These are phyloP conservation scores for Astragalus glycyphyllos DNA, from an alignment of 306 rosid genomes.

Conservation along the genomic window DNA sequence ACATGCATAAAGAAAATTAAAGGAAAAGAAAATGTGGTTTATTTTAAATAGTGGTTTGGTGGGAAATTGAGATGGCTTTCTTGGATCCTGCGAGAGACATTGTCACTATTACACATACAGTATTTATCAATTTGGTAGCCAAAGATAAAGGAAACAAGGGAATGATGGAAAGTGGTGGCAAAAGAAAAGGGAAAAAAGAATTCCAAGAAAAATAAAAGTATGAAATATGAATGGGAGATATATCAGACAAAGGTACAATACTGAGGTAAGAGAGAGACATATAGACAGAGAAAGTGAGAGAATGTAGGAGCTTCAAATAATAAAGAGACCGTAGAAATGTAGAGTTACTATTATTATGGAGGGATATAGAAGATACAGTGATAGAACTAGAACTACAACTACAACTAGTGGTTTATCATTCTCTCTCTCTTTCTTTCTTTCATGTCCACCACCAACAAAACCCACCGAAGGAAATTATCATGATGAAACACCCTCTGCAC, in stretches of 20 bases:
- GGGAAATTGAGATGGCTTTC: slow-evolving; percentile 83
- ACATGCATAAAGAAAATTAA: too few species aligned
- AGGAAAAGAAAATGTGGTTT: slow-evolving; percentile 42
- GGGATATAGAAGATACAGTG: slow-evolving; percentile 39
- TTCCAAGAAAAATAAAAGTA: slow-evolving; percentile 73
- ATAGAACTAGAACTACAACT: slow-evolving; percentile 16
- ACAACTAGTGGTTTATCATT: slow-evolving; percentile 31
- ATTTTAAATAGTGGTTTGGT: slow-evolving; percentile 46
- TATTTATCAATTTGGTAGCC: slow-evolving; percentile 63
- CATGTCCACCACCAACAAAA: slow-evolving; percentile 75
- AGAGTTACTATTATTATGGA: slow-evolving; percentile 4
- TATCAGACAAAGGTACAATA: slow-evolving; percentile 82
- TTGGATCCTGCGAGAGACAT: slow-evolving; percentile 93
- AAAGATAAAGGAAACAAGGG: slow-evolving; percentile 84
- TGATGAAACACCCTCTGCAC: slow-evolving; percentile 86
- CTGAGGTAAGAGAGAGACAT: slow-evolving; percentile 40
- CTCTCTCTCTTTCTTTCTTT: slow-evolving; percentile 37
- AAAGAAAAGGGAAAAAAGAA: slow-evolving; percentile 68
- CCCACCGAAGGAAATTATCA: slow-evolving; percentile 81
- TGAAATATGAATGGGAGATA: slow-evolving; percentile 59
- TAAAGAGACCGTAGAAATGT: slow-evolving; percentile 39
- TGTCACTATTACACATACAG: slow-evolving; percentile 54
- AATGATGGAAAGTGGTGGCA: slow-evolving; percentile 94
- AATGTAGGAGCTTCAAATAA: slow-evolving; percentile 37
- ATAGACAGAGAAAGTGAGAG: slow-evolving; percentile 31